These are phyloP conservation scores for Amanita exitialis DNA, from an alignment of 768 basidiomycete species.

Conservation along the genomic window DNA sequence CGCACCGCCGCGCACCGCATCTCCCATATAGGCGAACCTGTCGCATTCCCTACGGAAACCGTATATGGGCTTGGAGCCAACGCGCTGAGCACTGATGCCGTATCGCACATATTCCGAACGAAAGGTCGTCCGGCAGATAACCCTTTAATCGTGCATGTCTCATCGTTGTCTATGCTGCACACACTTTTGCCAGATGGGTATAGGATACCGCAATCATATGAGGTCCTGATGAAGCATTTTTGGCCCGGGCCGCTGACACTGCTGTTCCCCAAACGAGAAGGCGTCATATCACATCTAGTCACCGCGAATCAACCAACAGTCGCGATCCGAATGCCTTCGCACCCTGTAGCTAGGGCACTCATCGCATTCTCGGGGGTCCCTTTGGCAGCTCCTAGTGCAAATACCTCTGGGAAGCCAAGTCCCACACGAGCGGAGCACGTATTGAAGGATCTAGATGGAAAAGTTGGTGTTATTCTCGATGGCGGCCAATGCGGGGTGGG, in stretches of 20 bases:
- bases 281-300: constrained; percentile 58
- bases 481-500: constrained; percentile 90
- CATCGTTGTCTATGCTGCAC: constrained; percentile 72
- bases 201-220: constrained; percentile 52
- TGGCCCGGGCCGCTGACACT: constrained; percentile 96
- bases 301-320: constrained; percentile 76
- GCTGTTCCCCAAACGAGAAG: constrained; percentile 68
- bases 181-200: constrained; percentile 63
- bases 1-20: constrained; percentile 46
- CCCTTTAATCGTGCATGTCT: constrained; percentile 95
- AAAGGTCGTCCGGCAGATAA: constrained; percentile 95
- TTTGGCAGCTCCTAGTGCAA: constrained; percentile 91
- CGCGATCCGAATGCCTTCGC: constrained; percentile 90
- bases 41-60: constrained; percentile 96
- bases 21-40: constrained; percentile 35
- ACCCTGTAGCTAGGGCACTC: constrained; percentile 85
- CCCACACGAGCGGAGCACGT: constrained; percentile 90
- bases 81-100: constrained; percentile 57
- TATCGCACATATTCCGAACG: constrained; percentile 67
- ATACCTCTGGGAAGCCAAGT: constrained; percentile 88
- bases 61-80: constrained; percentile 96
- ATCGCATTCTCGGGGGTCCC: constrained; percentile 69
- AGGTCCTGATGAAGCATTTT: constrained; percentile 67
- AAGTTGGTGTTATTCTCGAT: constrained; percentile 73
- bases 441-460: constrained; percentile 62